Conservation (phyloP, 257 asterid genomes). For the Fraxinus excelsior region DNA sequence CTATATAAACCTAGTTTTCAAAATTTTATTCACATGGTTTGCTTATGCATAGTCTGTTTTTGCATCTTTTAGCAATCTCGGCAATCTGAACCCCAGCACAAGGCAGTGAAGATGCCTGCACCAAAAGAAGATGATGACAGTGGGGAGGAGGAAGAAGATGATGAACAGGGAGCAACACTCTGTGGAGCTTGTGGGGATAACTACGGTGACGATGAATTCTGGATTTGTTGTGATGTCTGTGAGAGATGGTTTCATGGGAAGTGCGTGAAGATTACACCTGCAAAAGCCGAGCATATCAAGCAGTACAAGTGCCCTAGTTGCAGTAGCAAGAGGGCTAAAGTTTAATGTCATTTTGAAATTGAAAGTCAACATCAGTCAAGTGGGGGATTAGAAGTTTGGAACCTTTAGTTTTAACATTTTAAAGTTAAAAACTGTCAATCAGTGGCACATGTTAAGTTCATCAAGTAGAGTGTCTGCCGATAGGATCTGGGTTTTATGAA, state of each 20-base stretch:
- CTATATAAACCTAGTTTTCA: not conserved
- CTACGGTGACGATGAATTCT: slow-evolving; percentile 64
- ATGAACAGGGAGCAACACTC: slow-evolving; percentile 64
- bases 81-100: slow-evolving; percentile 45
- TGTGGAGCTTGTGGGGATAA: slow-evolving; percentile 82
- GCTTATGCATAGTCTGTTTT: not conserved
- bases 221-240: slow-evolving; percentile 83
- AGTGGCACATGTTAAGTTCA: slow-evolving; percentile 22
- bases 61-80: slow-evolving; percentile 36
- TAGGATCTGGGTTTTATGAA: slow-evolving; percentile 28
- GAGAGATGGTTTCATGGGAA: slow-evolving; percentile 87
- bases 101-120: slow-evolving; percentile 43
- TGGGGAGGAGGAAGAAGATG: slow-evolving; percentile 50
- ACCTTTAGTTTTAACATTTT: slow-evolving; percentile 21
- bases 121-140: slow-evolving; percentile 50
- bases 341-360: slow-evolving; percentile 30
- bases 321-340: slow-evolving; percentile 71
- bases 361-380: slow-evolving; percentile 16
- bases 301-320: slow-evolving; percentile 81
- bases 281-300: slow-evolving; percentile 81
- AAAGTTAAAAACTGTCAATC: slow-evolving; percentile 19
- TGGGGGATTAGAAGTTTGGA: slow-evolving; percentile 25
- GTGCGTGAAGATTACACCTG: slow-evolving; percentile 84
- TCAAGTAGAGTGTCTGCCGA: slow-evolving; percentile 29
- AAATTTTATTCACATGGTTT: not conserved